These are phyloP conservation scores for Priceomyces castillae DNA, from an alignment of 805 yeast species.

Conservation along the genomic window DNA sequence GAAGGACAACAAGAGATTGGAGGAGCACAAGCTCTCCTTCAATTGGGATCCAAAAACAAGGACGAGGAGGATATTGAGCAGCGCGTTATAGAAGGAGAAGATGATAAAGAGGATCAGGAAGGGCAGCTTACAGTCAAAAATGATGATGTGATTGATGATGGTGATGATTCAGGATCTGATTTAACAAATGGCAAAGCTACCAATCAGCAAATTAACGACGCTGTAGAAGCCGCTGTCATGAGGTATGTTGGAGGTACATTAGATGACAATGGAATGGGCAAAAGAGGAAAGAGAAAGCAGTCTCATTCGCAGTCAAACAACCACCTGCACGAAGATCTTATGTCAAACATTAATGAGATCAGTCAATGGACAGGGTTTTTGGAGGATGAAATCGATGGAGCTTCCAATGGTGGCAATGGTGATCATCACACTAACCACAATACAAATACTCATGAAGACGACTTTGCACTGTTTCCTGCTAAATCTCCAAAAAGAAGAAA, in stretches of 20 bases:
- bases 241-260: slow-evolving; percentile 66
- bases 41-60: slow-evolving; percentile 33
- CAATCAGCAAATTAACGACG: slow-evolving; percentile 43
- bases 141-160: slow-evolving; percentile 6
- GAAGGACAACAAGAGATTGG: slow-evolving; percentile 40
- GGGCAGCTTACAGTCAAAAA: slow-evolving; percentile 1
- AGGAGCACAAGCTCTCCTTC: slow-evolving; percentile 46
- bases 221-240: slow-evolving; percentile 79
- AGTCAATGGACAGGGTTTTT: slow-evolving; percentile 55
- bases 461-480: slow-evolving; percentile 5
- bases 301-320: slow-evolving; percentile 8
- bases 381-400: slow-evolving; percentile 33
- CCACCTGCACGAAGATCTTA: slow-evolving; percentile 35
- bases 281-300: slow-evolving; percentile 22
- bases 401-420: slow-evolving; percentile 4
- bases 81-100: slow-evolving; percentile 6
- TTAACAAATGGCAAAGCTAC: slow-evolving; percentile 24
- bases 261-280: slow-evolving; percentile 25
- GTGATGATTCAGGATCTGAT: slow-evolving; percentile 9
- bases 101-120: slow-evolving; percentile 3
- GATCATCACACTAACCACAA: not conserved
- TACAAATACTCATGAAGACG: slow-evolving; percentile 2
- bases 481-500: slow-evolving; percentile 12
- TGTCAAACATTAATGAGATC: slow-evolving; percentile 46
- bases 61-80: slow-evolving; percentile 13